Conservation (phyloP, 306 rosid genomes). For the Ochetophila trinervis region DNA sequence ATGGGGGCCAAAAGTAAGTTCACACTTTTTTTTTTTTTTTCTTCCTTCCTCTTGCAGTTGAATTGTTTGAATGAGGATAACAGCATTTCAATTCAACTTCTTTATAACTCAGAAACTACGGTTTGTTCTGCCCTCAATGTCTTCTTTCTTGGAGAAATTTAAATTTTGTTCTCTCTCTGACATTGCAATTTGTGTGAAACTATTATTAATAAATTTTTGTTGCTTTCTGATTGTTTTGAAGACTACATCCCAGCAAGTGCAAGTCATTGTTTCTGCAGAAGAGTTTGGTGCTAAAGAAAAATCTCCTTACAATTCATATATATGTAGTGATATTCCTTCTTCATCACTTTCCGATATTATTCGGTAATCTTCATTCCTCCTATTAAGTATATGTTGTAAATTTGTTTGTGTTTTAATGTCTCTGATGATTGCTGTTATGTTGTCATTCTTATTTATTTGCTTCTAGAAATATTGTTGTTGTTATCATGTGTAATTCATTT, state of each 20-base stretch:
- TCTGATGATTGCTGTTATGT: neutral
- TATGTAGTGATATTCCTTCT: slow-evolving; percentile 38
- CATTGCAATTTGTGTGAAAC: slow-evolving; percentile 11
- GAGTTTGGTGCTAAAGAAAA: slow-evolving; percentile 59
- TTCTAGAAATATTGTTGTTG: neutral
- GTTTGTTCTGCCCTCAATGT: slow-evolving; percentile 42
- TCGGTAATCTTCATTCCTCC: slow-evolving; percentile 49
- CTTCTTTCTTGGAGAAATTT: slow-evolving; percentile 9
- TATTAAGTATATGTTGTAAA: neutral
- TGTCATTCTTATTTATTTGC: neutral
- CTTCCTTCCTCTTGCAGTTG: slow-evolving; percentile 45
- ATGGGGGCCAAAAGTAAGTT: slow-evolving; percentile 8
- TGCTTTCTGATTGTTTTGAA: slow-evolving; percentile 24
- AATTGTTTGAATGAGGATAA: slow-evolving; percentile 49
- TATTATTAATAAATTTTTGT: slow-evolving; percentile 28
- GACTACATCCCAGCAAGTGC: slow-evolving; percentile 45
- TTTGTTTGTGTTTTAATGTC: neutral
- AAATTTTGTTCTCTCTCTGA: neutral
- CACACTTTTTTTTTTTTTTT: neutral
- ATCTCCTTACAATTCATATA: slow-evolving; percentile 37
- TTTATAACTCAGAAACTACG: slow-evolving; percentile 38
- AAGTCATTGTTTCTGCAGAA: slow-evolving; percentile 58
- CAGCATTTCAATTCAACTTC: slow-evolving; percentile 51
- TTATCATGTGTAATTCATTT: neutral
- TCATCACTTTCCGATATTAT: slow-evolving; percentile 48